Evolutionary conservation across 208 protist species (phyloP), one percentile per base, ranked within the genome.

Genomic region (Herpetomonas muscarum): DNA sequence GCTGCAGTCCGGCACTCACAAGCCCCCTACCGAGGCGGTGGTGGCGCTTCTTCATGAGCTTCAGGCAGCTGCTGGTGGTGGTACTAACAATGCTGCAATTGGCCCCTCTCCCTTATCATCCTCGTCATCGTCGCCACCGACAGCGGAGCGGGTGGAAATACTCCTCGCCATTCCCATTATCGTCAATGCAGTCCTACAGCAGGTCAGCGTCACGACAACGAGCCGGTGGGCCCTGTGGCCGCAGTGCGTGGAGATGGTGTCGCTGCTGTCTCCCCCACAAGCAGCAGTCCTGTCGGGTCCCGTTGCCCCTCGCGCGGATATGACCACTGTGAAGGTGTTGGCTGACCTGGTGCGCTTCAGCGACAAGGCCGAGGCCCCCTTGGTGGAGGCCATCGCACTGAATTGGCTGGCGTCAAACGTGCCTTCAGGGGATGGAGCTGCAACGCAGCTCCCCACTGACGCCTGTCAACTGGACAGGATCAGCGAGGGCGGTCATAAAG

Each of bases 191-290:
- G 31, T 87, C 22, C 56, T 76, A 31, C 70, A 87, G 54, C 76
- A 85, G 55, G 63, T 90, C 7, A 58, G 65, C n/a, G 37, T 65
- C 52, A 74, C 74, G 7, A 42, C 57, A 19, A 28, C 76, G 42
- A 54, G 42, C 31, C 79, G 83, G 1, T 78, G 79, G 65, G 72
- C 79, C 1, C 56, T 90, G 60, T 90, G 83, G 83, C 55, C 62
- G 13, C 74, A 70, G 50, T 90, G 83, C 58, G 52, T 79, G 7
- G 37, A 60, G 6, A 56, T 76, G 12, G 65, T 90, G 25, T 12
- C 48, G 1, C 73, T 61, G 45, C 56, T 90, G 2, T 25, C 30
- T 34, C 70, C 67, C 22, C 82, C 75, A 7, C 17, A n/a, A 25
- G 22, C 31, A 51, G 10, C 13, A 13, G 32, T 34, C 29, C 25